Base-by-base conservation (phyloP, 164 flowering plant species). In the Warburgia ugandensis region DNA sequence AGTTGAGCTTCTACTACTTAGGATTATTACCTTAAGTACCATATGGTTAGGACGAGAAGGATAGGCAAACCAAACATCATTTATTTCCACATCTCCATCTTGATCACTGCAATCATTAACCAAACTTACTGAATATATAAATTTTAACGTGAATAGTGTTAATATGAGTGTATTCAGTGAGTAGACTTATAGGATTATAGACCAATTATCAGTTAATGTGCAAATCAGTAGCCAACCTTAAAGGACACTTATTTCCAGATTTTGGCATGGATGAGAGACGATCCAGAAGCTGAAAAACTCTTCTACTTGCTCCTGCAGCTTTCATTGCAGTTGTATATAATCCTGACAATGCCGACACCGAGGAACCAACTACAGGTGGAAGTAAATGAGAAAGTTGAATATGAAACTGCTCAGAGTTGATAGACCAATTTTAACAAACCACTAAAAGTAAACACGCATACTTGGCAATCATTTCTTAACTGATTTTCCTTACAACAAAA, bases 301-400 rank as follows among this genome's bases (percentile, higher is more conserved):
- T 64, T 59, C 94, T 81, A 66, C 99, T 94, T 26, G 99, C 99
- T 44, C 99, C 97, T 19, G 95, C 95, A 66, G 99, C 97, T 81
- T 94, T 94, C 99, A 94, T 94, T 26, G 82, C 82, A 5, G 71
- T 71, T 22, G 97, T 78, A 52, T 89, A 94, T 63, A 89, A 64
- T 32, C 96, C 79, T 35, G 97, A 84, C 7, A 94, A 68, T 40
- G 75, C 71, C 30, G 97, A 83, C 33, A 94, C 82, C 9, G 99
- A 82, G 10, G 80, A 68, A 37, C 96, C 97, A 71, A 89, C 97
- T 89, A 83, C 72, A 70, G 21, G 38, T 12, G n/a, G 17, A 63
- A 41, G 13, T 6, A 16, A 10, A 39, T 14, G 13, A 39, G 20
- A 37, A n/a, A n/a, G n/a, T n/a, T n/a, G n/a, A n/a, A n/a, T n/a